Base-by-base conservation (phyloP, 352 stramenopile genomes). In the Blastocystis sp. region DNA sequence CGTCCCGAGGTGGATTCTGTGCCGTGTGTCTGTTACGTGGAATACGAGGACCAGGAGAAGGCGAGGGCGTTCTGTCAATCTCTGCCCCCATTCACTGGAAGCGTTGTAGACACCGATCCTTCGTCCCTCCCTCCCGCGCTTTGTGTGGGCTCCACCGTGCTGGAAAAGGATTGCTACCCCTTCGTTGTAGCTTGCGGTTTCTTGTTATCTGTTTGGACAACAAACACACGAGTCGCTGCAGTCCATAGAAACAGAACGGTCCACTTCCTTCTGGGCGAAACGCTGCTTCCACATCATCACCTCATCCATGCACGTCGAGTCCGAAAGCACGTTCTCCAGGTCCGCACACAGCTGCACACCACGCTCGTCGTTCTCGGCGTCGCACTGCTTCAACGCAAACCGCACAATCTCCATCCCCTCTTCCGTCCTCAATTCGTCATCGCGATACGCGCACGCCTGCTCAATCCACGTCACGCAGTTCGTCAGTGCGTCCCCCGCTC, bases 171-270 rank as follows among this genome's bases (percentile, higher is more conserved):
- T 81, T 24, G 63, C 16, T 81, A 66, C 39, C 71, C 71, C 12
- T 81, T 81, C 29, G 35, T 81, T 67, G 50, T 81, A 31, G 71
- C 71, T 4, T 81, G 71, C 41, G 71, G 71, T 37, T 26, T 21
- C 16, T 33, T 81, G 13, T 81, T 31, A 31, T 35, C n/a, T 81
- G 71, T 81, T 81, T 81, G 13, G 31, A n/a, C n/a, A 67, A 81
- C 2, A 65, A 81, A 81, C 71, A 81, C 37, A 19, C 13, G 13
- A 81, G 41, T 81, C 71, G 60, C 37, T 81, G 50, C 74, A 81
- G 19, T 81, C 55, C 74, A 85, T 85, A 19, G 74, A 85, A 3
- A 85, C 74, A 55, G 74, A 85, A 9, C 50, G 29, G 19, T 81
- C 71, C n/a, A 85, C n/a, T 6, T 66, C 33, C 33, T 59, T 77